Evolutionary conservation across 108 stramenopile species (phyloP).

Genomic region (Aureococcus anophagefferens): DNA sequence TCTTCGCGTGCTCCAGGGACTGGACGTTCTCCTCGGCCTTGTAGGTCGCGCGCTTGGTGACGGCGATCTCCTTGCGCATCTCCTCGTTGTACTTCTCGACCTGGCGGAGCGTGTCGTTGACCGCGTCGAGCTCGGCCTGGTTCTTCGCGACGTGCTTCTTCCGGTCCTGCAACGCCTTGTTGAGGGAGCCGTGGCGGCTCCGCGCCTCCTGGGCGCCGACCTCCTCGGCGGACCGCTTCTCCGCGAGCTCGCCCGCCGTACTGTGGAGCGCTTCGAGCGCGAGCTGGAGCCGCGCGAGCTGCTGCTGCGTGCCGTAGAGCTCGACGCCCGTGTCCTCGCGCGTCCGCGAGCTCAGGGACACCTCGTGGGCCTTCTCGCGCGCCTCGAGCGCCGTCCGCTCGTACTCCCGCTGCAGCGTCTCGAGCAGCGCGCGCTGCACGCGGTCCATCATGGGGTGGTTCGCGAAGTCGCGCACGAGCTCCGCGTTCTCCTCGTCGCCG

Average conservation of each 20-base stretch:
- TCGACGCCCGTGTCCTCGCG: constrained; percentile 62
- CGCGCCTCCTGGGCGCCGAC: constrained; percentile 31
- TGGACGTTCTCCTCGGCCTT: constrained; percentile 63
- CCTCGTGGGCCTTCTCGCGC: constrained; percentile 40
- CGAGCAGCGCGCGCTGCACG: constrained; percentile 50
- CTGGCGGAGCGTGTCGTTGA: constrained; percentile 51
- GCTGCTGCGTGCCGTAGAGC: constrained; percentile 68
- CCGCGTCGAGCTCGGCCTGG: constrained; percentile 43
- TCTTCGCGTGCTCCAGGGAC: constrained; percentile 54
- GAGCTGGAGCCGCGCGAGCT: constrained; percentile 59
- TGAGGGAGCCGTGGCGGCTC: constrained; percentile 18
- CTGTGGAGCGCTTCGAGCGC: constrained; percentile 45
- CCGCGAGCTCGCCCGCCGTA: constrained; percentile 31
- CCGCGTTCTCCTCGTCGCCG: background rate
- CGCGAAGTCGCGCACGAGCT: constrained; percentile 23
- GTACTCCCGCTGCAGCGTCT: constrained; percentile 51
- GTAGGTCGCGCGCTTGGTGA: constrained; percentile 59
- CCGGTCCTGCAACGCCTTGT: constrained; percentile 12
- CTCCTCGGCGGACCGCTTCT: constrained; percentile 42
- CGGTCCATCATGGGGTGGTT: constrained; percentile 59
- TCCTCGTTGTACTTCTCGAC: constrained; percentile 67
- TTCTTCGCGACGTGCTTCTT: constrained; percentile 19
- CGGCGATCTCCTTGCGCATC: constrained; percentile 63
- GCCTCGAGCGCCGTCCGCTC: constrained; percentile 51
- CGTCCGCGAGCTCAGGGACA: constrained; percentile 13